A percentile compares a stretch with the other conserved stretches of the same genome.
These are phyloP conservation scores for Candida freyschussii DNA, from an alignment of 1,139 yeast genomes.

Conservation along the genomic window DNA sequence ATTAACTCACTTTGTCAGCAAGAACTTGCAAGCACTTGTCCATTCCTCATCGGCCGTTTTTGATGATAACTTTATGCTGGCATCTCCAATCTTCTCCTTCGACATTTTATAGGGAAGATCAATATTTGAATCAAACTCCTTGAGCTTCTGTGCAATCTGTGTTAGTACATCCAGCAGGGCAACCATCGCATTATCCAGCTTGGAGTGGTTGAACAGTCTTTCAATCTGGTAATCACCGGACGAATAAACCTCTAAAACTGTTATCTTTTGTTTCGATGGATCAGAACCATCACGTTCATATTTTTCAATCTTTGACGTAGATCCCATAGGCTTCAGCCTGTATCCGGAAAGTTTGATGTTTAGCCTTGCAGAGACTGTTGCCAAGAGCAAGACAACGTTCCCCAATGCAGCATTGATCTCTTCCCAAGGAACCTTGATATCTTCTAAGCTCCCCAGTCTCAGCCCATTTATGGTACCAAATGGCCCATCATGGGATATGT, in stretches of 20 bases:
- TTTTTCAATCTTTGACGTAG: constrained; percentile 74
- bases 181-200: constrained; percentile 71
- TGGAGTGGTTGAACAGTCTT: constrained; percentile 62
- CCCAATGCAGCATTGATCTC: constrained; percentile 94
- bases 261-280: constrained; percentile 25
- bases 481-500: constrained; percentile 75
- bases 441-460: constrained; percentile 62
- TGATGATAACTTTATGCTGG: constrained; percentile 66
- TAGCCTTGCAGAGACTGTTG: constrained; percentile 59
- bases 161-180: constrained; percentile 61
- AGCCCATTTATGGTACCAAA: constrained; percentile 88
- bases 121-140: constrained; percentile 46
- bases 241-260: constrained; percentile 19
- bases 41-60: constrained; percentile 67
- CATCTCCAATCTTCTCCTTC: constrained; percentile 72
- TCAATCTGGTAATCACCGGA: constrained; percentile 31
- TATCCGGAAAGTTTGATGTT: constrained; percentile 54
- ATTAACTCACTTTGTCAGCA: constrained; percentile 50
- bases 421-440: constrained; percentile 70
- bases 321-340: constrained; percentile 75
- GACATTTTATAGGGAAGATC: constrained; percentile 67
- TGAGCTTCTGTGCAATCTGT: constrained; percentile 51
- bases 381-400: constrained; percentile 64
- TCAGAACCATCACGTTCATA: constrained; percentile 34
- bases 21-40: constrained; percentile 84